Base-by-base conservation (phyloP, 2,329 filamentous ascomycete genomes). In the Xylaria sp. region DNA sequence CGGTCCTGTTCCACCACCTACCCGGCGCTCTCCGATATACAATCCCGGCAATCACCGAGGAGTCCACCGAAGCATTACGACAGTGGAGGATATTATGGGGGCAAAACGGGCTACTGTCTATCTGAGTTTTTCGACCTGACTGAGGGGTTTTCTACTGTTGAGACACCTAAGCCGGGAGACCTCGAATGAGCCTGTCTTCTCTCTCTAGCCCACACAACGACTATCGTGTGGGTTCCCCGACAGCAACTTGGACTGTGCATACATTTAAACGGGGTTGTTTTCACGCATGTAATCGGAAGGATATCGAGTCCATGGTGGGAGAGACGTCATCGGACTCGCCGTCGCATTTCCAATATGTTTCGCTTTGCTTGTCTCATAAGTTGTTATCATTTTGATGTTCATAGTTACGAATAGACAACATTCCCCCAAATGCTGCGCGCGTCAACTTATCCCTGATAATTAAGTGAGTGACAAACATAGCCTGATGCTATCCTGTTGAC, bases 161-260 rank as follows among this genome's bases (percentile, higher is more conserved):
- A 41, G 7, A 44, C 23, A n/a, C 19, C 44, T 48, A 19, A 11
- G 29, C 38, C n/a, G 41, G 54, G 37, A 44, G 31, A 21, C 51
- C 52, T 15, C 37, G 79, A n/a, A n/a, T n/a, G n/a, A 82, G 79
- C 78, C 84, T 88, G 85, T 88, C 85, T 88, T 88, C 85, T 87
- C 85, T 74, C 72, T 74, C 71, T 72, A 73, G 67, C 72, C 64
- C 58, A 55, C 62, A 63, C 46, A 27, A 33, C 54, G 8, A 11
- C 41, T 27, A 27, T 59, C 35, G 49, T 66, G 62, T 73, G 77
- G 70, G 71, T 75, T 73, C 74, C 75, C 72, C 81, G 81, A 84
- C 81, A 84, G 81, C 65, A 61, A 64, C 77, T 75, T 76, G 75
- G 75, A 67, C 60, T 54, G 63, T 67, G 57, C 29, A 52, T 52